Evolutionary conservation across 495 filamentous ascomycete species (phyloP).

Genomic region (Lasiosphaeriaceae sp.): DNA sequence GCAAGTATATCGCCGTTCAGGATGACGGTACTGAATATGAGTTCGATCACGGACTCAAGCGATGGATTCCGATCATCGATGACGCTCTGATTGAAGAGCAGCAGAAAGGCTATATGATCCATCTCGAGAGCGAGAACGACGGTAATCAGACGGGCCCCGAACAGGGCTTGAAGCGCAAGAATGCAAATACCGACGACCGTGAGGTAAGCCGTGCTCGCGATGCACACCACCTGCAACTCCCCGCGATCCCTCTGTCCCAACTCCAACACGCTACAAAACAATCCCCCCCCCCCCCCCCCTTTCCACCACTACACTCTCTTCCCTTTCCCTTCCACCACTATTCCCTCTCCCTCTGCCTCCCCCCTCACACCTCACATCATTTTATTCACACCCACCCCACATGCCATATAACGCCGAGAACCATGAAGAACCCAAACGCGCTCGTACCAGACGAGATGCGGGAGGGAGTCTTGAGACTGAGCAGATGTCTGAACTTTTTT

Average conservation of each 20-base stretch:
- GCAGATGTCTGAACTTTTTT: conserved; percentile 23
- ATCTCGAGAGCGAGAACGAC: conserved; percentile 58
- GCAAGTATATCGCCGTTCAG: conserved; percentile 78
- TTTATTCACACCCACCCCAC: too few species aligned
- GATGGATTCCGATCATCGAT: conserved; percentile 81
- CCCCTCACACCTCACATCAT: not conserved
- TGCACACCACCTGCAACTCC: conserved; percentile 14
- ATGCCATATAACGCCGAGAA: not conserved
- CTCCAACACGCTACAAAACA: too few species aligned
- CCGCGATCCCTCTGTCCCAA: too few species aligned
- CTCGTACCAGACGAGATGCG: not conserved
- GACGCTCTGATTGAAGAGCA: conserved; percentile 77
- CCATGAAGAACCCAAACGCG: conserved; percentile 6
- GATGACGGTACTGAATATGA: conserved; percentile 84
- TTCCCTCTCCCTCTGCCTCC: too few species aligned
- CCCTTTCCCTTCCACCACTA: conserved; percentile 5
- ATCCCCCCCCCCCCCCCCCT: too few species aligned
- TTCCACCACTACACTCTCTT: too few species aligned
- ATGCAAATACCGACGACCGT: conserved; percentile 54
- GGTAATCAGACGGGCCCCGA: conserved; percentile 30
- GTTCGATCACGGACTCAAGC: conserved; percentile 64
- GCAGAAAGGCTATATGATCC: conserved; percentile 59
- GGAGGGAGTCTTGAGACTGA: conserved; percentile 25
- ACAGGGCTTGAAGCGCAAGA: conserved; percentile 69
- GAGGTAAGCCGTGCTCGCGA: conserved; percentile 49